These are phyloP conservation scores for Penicillium desertorum DNA, from an alignment of 495 filamentous ascomycete species.

Conservation along the genomic window DNA sequence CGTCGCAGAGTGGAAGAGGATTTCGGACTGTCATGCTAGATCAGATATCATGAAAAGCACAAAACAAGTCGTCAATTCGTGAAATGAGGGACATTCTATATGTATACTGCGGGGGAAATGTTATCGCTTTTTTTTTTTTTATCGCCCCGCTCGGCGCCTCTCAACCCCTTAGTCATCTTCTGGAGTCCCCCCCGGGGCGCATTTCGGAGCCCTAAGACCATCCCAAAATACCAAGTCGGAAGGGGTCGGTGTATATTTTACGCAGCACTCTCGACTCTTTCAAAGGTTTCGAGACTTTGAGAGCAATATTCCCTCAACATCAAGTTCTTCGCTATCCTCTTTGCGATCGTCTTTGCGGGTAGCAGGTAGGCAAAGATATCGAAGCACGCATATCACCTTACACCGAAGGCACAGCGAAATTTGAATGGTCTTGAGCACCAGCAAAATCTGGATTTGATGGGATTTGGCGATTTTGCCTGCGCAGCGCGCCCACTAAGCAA, in stretches of 20 bases:
- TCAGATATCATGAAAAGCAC: constrained; percentile 1
- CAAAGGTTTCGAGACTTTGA: neutral
- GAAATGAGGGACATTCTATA: constrained; percentile 1
- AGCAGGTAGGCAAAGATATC: no score
- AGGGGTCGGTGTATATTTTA: no score
- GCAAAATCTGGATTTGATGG: no score
- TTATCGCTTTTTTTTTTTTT: constrained; percentile 12
- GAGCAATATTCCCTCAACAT: neutral
- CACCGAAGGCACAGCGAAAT: no score
- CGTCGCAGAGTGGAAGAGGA: constrained; percentile 59
- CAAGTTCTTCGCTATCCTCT: neutral
- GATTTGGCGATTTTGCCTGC: no score
- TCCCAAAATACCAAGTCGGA: neutral
- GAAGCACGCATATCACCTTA: no score
- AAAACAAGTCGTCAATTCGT: constrained; percentile 3
- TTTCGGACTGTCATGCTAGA: constrained; percentile 21
- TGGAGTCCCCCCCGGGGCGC: neutral
- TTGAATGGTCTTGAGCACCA: no score
- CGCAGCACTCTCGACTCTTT: neutral
- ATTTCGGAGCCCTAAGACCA: neutral
- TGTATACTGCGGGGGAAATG: constrained; percentile 5
- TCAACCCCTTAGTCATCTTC: neutral
- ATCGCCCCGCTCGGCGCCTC: neutral
- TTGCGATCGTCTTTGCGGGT: neutral
- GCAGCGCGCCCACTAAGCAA: no score